Evolutionary conservation across 768 basidiomycete species (phyloP), one percentile per base, ranked within the genome.

Genomic region (Boletus sp.): DNA sequence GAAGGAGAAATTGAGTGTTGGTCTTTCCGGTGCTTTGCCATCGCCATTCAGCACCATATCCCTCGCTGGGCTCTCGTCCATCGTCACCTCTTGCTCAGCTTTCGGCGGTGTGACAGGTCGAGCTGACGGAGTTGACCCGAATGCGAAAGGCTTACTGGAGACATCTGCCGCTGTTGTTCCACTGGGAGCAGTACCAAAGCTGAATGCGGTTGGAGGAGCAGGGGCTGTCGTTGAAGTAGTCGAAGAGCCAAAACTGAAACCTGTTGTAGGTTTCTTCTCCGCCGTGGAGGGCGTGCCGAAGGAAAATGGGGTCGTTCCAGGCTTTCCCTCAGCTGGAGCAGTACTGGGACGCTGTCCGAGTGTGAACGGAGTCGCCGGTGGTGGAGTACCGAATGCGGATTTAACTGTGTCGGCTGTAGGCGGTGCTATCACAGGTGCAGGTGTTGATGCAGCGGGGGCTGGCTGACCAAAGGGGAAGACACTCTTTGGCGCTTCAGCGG

Each of bases 61-160:
- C 56, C 88, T 78, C 3, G 81, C 83, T 1, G 90, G 90, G 61
- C 90, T 92, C 71, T 91, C 90, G 40, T 92, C 90, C 90, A 92
- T 92, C 54, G 73, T 81, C 61, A 87, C 81, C 57, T 89, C 89
- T 48, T 85, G 80, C 45, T 85, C 86, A 35, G 77, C 75, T 55
- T 77, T 83, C 3, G 89, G 89, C 10, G 88, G 87, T 0, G 88
- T 90, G 6, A 76, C 72, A n/a, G 87, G 78, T 20, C 85, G 76
- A 29, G 76, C 69, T 44, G 70, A 45, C 11, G 73, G 61, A 12
- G 78, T 55, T 33, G 73, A 59, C 35, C 83, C 84, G 56, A 89
- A 88, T 14, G 75, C 41, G 58, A 89, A 87, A 11, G 80, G 68
- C 61, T 83, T 84, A 52, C 67, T 77, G 7, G 81, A 74, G 9